Evolutionary conservation across 441 rosid species (phyloP), one percentile per base, ranked within the genome.

Genomic region (Adansonia madagascariensis): DNA sequence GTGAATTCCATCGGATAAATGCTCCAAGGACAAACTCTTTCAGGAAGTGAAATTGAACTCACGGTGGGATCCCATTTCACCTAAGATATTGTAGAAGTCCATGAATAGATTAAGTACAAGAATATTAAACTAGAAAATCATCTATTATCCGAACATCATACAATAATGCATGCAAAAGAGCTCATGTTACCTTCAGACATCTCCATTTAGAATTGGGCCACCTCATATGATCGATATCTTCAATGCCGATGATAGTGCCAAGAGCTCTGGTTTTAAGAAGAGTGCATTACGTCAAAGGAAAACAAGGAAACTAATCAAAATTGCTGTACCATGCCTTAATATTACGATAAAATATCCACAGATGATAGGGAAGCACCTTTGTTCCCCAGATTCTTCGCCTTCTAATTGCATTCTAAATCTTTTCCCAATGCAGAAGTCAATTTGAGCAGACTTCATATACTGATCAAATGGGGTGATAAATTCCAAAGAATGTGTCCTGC

Each of bases 161-260:
- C 50, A 35, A n/a, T 10, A 49, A 57, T 15, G 56, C 44, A 67
- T 53, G 24, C 61, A 57, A 52, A 17, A 47, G 4, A 22, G 35
- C 27, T 46, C 49, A 18, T 56, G 78, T 78, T 68, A 91, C 95
- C 88, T 82, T 77, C 20, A 88, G 86, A 71, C 84, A 69, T 76
- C 87, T 85, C 95, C 94, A 91, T 77, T 86, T 81, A 41, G 94
- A 91, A 76, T 74, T 43, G 8, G 85, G 88, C 90, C 91, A 91
- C 72, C 87, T 81, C 57, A 78, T 57, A 56, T 12, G 86, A 80
- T 91, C 94, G 15, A 85, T 8, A 35, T 85, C 88, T 77, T 80
- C 86, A 46, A 4, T 78, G 22, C 84, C 82, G 70, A 86, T 74
- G 10, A 91, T 55, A 8, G 86, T 86, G 66, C 91, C 94, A 63